phyloP scores from a whole-genome alignment of 805 yeast genomes.

The Dipodascus geniculatus region DNA sequence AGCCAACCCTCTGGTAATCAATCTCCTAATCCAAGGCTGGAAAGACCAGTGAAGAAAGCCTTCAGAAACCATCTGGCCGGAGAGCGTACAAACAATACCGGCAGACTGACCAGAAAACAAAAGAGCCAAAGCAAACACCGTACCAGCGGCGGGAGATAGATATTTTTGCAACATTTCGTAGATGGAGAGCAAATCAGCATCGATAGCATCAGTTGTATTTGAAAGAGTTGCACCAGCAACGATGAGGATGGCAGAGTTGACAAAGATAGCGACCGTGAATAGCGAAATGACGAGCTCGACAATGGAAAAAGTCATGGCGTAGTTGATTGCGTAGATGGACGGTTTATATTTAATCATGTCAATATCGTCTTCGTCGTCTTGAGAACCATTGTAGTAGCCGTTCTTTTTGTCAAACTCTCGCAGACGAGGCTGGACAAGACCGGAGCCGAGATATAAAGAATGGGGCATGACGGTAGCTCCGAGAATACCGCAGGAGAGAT shows the following conservation, averaged over 20 bases:
- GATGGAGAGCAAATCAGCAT: slow-evolving; percentile 75
- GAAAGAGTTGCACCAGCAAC: slow-evolving; percentile 83
- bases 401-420: slow-evolving; percentile 57
- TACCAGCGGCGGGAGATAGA: slow-evolving; percentile 76
- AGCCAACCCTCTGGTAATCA: slow-evolving; percentile 73
- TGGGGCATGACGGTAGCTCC: slow-evolving; percentile 98
- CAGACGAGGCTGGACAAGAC: slow-evolving; percentile 75
- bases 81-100: slow-evolving; percentile 85
- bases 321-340: slow-evolving; percentile 66
- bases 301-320: slow-evolving; percentile 68
- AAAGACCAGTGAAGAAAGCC: slow-evolving; percentile 76
- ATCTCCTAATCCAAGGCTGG: slow-evolving; percentile 70
- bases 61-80: slow-evolving; percentile 89
- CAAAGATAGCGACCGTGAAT: slow-evolving; percentile 83
- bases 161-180: slow-evolving; percentile 58
- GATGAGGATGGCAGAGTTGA: slow-evolving; percentile 77
- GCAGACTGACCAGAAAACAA: slow-evolving; percentile 91
- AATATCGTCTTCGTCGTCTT: slow-evolving; percentile 9
- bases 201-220: slow-evolving; percentile 47
- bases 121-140: slow-evolving; percentile 79
- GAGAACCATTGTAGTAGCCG: slow-evolving; percentile 30
- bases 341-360: slow-evolving; percentile 40
- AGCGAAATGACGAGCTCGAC: slow-evolving; percentile 74
- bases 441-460: slow-evolving; percentile 72
- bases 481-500: slow-evolving; percentile 67